Base-by-base conservation (phyloP, 495 filamentous ascomycete genomes). In the Evansstolkia leycettana region DNA sequence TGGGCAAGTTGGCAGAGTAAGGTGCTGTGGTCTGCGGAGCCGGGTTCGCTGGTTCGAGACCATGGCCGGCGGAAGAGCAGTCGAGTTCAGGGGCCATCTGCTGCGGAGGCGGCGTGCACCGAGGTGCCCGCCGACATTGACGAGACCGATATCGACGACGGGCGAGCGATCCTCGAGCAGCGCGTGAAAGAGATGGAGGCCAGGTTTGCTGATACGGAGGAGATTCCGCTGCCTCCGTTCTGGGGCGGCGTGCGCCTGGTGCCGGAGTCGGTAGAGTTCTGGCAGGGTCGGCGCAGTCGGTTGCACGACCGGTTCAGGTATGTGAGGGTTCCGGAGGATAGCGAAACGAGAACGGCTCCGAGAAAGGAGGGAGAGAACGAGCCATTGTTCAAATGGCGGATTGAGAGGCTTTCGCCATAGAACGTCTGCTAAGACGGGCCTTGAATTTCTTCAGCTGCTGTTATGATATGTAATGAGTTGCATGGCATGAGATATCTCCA, bases 271-370 rank as follows among this genome's bases (percentile, higher is more conserved):
- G 70, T 95, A 26, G 88, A 94, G 67, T 95, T 95, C 57, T 94
- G 87, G 89, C 84, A 93, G 63, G 90, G 90, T 26, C 70, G 92
- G 37, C 68, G 78, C 38, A 93, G 78, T 65, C 71, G 90, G 24
- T 57, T 94, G 52, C 86, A 94, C 69, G 86, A 95, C 75, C 82
- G 90, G 16, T 95, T 96, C 57, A 63, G 77, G 40, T 98, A 96
- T 64, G 69, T 72, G 15, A 76, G 70, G 46, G 64, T 67, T 28
- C 65, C 63, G 34, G 54, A 33, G 30, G 20, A 23, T 9, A 23
- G 20, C 9, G 32, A 8, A 45, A 31, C 25, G 49, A 46, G 31
- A 46, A 52, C 12, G 51, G 47, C 24, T 52, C 47, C 27, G 53
- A 51, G 18, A 53, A 52, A 30, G 10, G 63, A 58, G 45, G 84